A percentile compares a stretch with the other conserved stretches of the same genome.
phyloP scores from a whole-genome alignment of 768 basidiomycete species.

The Amanita rimosa region DNA sequence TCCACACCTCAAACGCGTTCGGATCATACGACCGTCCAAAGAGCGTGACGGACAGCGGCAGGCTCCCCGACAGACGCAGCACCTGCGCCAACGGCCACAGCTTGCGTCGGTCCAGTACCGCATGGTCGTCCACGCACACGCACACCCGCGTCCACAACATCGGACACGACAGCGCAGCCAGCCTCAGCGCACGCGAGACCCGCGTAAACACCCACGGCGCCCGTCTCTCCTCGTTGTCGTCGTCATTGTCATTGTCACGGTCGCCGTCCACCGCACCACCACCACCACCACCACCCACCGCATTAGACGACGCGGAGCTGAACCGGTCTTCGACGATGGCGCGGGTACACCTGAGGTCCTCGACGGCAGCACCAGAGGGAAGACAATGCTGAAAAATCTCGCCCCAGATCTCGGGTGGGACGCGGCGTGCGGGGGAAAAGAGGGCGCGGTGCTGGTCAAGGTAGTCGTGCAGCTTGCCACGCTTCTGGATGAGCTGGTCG shows the following conservation, averaged over 20 bases:
- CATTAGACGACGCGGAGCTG: background rate
- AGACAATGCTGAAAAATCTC: constrained; percentile 5
- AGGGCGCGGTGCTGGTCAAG: background rate
- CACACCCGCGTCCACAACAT: constrained; percentile 1
- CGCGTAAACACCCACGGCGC: constrained; percentile 6
- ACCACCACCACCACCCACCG: background rate
- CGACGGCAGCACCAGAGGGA: background rate
- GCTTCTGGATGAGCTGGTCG: background rate
- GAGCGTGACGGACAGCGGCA: background rate
- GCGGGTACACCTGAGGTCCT: background rate
- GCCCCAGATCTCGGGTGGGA: constrained; percentile 4
- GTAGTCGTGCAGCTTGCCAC: background rate
- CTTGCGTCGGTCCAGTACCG: constrained; percentile 5
- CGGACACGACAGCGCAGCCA: constrained; percentile 4
- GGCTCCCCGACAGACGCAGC: background rate
- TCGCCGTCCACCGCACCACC: background rate
- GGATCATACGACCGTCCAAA: constrained; percentile 3
- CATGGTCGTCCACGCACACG: constrained; percentile 5
- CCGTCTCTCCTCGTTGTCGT: background rate
- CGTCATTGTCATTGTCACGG: no score
- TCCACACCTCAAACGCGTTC: background rate
- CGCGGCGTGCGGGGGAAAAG: background rate
- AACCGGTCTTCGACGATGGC: background rate
- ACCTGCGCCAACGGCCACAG: background rate
- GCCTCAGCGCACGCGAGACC: background rate